These are phyloP conservation scores for Russula earlei DNA, from an alignment of 768 basidiomycete genomes.

Conservation along the genomic window DNA sequence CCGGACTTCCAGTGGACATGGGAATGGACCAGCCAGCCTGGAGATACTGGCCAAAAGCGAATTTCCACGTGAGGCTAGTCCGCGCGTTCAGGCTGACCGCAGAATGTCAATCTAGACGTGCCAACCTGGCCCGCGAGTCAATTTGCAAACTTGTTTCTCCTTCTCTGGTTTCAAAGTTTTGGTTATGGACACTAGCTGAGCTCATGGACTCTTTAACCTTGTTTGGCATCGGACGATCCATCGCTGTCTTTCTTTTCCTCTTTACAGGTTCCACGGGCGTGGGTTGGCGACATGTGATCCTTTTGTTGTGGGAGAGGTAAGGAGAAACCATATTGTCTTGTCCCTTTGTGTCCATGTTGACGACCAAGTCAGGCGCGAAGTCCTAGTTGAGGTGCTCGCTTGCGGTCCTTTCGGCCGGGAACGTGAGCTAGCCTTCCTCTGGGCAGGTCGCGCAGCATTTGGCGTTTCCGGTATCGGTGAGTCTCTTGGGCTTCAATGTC, in stretches of 20 bases:
- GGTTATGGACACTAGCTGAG: constrained; percentile 1
- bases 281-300: background rate
- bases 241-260: constrained; percentile 3
- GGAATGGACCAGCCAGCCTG: background rate
- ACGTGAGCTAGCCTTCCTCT: background rate
- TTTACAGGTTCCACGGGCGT: background rate
- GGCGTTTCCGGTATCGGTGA: background rate
- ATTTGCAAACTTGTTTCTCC: background rate
- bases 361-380: background rate
- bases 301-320: background rate
- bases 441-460: background rate
- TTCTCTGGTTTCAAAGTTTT: background rate
- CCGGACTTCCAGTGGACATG: background rate
- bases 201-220: constrained; percentile 11
- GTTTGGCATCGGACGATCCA: background rate
- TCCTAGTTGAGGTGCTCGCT: background rate
- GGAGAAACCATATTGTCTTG: background rate
- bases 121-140: background rate
- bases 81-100: background rate
- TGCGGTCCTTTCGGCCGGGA: constrained; percentile 12
- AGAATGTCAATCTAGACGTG: background rate
- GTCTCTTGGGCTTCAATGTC: background rate
- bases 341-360: background rate
- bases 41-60: too few species aligned
- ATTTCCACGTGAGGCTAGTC: background rate